Base-by-base conservation (phyloP, 352 stramenopile species). In the Phytophthora syringae region DNA sequence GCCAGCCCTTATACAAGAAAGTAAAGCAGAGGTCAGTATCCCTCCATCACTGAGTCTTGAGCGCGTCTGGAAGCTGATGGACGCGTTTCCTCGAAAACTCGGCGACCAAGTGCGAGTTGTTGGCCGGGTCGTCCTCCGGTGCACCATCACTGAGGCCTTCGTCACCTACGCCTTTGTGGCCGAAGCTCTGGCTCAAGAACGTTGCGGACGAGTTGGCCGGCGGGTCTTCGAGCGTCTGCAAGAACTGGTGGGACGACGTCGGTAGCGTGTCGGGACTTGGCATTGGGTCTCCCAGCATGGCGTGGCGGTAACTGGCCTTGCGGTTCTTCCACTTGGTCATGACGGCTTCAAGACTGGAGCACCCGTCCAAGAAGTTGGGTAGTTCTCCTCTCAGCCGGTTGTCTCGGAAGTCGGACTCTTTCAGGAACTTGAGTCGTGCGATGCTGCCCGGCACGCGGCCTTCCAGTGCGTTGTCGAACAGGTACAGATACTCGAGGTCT, bases 261-360 rank as follows among this genome's bases (percentile, higher is more conserved):
- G 64, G 62, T 5, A 62, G 63, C 3, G 59, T 75, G 21, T 82
- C 74, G 7, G 64, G 66, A 5, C 67, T 70, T 9, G 79, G 79
- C 47, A 93, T 76, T 2, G 84, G 82, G 36, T 93, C 84, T 16
- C 84, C 84, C 3, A 93, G 76, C 20, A 89, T 85, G 18, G 77
- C 73, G 70, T 93, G 77, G 21, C 77, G 77, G 66, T 93, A 93
- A 37, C 76, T 92, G 16, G 84, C 84, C 72, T 92, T 92, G 28
- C 85, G 82, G 52, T 84, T 86, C 67, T 92, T 93, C 85, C 85
- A 93, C 76, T 93, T 93, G 55, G 70, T 89, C 80, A 93, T 84
- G 18, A 93, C 85, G 18, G 82, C 82, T 34, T 91, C 82, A 7
- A 93, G 64, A 44, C 83, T 93, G 15, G 82, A 93, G 64, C 81